phyloP scores from a whole-genome alignment of 192 early-diverging fungal genomes.

The Oehlia diaphana region DNA sequence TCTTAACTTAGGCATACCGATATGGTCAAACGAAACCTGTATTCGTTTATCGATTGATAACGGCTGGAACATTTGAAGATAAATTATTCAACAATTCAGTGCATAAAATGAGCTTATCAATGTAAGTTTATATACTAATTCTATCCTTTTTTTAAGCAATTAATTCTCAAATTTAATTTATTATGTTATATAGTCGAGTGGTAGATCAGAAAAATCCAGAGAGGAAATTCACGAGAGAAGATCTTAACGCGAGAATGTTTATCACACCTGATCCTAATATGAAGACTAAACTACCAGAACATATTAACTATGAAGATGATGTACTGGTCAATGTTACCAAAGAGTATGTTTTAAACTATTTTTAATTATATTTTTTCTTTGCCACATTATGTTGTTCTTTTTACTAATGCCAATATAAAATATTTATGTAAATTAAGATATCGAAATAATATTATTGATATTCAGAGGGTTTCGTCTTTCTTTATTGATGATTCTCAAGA shows the following conservation, averaged over 20 bases:
- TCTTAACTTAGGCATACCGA: slow-evolving; percentile 48
- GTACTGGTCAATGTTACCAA: background rate
- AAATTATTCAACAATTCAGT: slow-evolving; percentile 65
- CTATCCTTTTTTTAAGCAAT: too few relatives aligned
- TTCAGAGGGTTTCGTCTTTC: background rate
- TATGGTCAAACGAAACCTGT: slow-evolving; percentile 72
- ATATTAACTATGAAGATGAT: slow-evolving; percentile 18
- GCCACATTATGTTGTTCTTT: background rate
- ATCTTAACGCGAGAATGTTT: background rate
- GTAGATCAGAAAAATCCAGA: background rate
- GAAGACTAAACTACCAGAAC: background rate
- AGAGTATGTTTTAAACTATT: background rate
- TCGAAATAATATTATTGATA: background rate
- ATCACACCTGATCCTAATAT: background rate
- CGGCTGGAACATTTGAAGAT: slow-evolving; percentile 60
- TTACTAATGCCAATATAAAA: background rate
- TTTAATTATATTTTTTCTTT: background rate
- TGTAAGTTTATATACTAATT: background rate
- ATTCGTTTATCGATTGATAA: slow-evolving; percentile 66
- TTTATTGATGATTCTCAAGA: background rate
- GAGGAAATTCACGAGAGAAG: background rate
- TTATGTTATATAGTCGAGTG: background rate
- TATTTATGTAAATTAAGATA: background rate
- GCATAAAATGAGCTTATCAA: slow-evolving; percentile 71
- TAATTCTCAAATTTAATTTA: background rate